These are phyloP conservation scores for Persicaria maculosa DNA, from an alignment of 148 eudicot genomes.

Conservation along the genomic window DNA sequence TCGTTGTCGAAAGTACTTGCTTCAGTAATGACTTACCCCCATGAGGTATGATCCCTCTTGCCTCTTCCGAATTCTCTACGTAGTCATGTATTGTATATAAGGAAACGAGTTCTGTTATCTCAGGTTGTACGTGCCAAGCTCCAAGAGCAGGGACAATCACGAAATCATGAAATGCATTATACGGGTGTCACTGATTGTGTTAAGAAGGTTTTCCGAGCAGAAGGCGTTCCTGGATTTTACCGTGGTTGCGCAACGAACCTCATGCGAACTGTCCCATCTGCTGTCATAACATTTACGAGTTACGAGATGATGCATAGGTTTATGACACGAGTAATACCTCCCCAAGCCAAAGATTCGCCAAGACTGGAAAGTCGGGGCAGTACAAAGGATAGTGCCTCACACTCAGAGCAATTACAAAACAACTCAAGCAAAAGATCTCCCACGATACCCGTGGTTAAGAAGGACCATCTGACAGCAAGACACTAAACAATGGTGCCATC, in stretches of 20 bases:
- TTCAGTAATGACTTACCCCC: conserved; percentile 79
- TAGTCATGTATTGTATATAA: not conserved
- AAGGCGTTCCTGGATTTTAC: conserved; percentile 75
- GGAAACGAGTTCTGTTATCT: not conserved
- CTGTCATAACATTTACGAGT: conserved; percentile 90
- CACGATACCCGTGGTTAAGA: conserved; percentile 22
- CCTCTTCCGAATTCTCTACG: not conserved
- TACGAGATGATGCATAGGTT: conserved; percentile 78
- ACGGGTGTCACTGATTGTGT: conserved; percentile 70
- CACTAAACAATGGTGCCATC: conserved; percentile 1
- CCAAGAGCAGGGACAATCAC: conserved; percentile 84
- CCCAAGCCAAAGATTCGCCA: conserved; percentile 24
- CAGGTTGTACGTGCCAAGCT: conserved; percentile 90
- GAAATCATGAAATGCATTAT: conserved; percentile 42
- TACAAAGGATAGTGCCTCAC: conserved; percentile 6
- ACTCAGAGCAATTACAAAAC: conserved; percentile 14
- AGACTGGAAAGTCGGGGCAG: conserved; percentile 23
- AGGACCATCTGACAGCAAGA: conserved; percentile 14
- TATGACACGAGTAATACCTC: conserved; percentile 36
- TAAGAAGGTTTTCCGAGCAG: conserved; percentile 33
- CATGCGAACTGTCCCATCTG: conserved; percentile 77
- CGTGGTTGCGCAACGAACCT: conserved; percentile 94
- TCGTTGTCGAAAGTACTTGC: conserved; percentile 67
- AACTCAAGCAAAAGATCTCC: conserved; percentile 18
- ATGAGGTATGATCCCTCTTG: conserved; percentile 45